A percentile compares a stretch with the other conserved stretches of the same genome.
These are phyloP conservation scores for Grosmannia penicillata DNA, from an alignment of 2,329 filamentous ascomycete genomes.

Conservation along the genomic window DNA sequence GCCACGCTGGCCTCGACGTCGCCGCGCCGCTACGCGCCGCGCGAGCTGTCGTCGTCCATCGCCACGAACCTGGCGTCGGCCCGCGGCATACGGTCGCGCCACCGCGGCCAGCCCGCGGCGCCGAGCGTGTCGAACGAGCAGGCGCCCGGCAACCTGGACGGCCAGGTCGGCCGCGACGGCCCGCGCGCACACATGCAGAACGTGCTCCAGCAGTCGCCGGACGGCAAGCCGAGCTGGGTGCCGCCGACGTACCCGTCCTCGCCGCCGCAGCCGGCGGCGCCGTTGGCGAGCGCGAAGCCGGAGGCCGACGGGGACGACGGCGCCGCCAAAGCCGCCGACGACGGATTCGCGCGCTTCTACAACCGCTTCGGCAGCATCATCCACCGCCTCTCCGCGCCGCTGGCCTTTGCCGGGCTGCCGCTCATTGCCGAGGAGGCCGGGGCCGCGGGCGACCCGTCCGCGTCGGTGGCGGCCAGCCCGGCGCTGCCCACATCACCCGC, in stretches of 20 bases:
- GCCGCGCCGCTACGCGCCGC: conserved; percentile 37
- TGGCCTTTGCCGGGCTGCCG: conserved; percentile 87
- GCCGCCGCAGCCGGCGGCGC: conserved; percentile 20
- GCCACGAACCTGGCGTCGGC: conserved; percentile 79
- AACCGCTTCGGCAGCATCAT: conserved; percentile 80
- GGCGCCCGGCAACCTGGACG: conserved; percentile 53
- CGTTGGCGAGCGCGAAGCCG: conserved; percentile 14
- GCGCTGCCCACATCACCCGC: not conserved
- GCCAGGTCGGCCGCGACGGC: conserved; percentile 33
- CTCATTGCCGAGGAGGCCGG: conserved; percentile 39
- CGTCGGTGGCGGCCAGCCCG: not conserved
- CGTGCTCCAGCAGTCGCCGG: conserved; percentile 33
- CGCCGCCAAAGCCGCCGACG: conserved; percentile 37
- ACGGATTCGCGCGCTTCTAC: conserved; percentile 83
- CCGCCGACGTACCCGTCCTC: conserved; percentile 24
- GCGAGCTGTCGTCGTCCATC: conserved; percentile 68
- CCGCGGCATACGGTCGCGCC: conserved; percentile 54
- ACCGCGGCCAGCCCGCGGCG: conserved; percentile 51
- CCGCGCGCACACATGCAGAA: conserved; percentile 38
- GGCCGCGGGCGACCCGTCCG: conserved; percentile 8
- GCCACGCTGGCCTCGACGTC: not conserved
- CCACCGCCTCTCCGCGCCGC: conserved; percentile 72
- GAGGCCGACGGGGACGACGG: conserved; percentile 13
- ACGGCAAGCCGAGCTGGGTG: conserved; percentile 36
- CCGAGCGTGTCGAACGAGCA: conserved; percentile 63